Conservation (phyloP, 2,329 filamentous ascomycete genomes). For the Parastagonospora avenae region DNA sequence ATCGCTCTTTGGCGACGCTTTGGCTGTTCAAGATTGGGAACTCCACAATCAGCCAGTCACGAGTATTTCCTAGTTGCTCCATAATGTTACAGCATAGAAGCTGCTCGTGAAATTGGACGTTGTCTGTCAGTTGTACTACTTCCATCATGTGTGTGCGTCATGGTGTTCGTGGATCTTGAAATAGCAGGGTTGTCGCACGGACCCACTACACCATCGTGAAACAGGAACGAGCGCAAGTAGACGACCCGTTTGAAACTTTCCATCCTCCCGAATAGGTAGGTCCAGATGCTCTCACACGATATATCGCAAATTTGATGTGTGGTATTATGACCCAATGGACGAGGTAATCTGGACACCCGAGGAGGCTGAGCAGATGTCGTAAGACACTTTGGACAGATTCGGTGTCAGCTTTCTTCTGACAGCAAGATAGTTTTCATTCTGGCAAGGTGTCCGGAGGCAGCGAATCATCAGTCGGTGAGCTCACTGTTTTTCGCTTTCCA, state of each 20-base stretch:
- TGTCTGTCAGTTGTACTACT: no score
- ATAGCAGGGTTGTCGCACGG: conserved; percentile 32
- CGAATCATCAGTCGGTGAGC: conserved; percentile 19
- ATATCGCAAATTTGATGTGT: no score
- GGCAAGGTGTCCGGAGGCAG: conserved; percentile 42
- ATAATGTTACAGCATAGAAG: no score
- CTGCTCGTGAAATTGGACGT: no score
- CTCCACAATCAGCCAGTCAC: no score
- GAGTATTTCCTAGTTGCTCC: no score
- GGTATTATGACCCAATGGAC: no score
- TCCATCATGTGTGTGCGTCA: not conserved
- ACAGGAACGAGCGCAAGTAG: conserved; percentile 13
- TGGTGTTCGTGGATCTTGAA: conserved; percentile 8
- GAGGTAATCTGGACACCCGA: no score
- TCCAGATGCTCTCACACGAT: not conserved
- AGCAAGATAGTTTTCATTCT: conserved; percentile 8
- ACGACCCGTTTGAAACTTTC: conserved; percentile 30
- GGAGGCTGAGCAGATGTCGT: no score
- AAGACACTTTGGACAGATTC: no score
- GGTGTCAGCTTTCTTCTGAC: not conserved
- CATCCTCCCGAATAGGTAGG: conserved; percentile 1
- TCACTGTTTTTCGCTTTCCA: conserved; percentile 1
- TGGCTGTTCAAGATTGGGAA: no score
- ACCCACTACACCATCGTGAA: conserved; percentile 24
- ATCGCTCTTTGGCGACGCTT: no score